Conservation (phyloP, 1,139 yeast species). For the Yamadazyma oceani region DNA sequence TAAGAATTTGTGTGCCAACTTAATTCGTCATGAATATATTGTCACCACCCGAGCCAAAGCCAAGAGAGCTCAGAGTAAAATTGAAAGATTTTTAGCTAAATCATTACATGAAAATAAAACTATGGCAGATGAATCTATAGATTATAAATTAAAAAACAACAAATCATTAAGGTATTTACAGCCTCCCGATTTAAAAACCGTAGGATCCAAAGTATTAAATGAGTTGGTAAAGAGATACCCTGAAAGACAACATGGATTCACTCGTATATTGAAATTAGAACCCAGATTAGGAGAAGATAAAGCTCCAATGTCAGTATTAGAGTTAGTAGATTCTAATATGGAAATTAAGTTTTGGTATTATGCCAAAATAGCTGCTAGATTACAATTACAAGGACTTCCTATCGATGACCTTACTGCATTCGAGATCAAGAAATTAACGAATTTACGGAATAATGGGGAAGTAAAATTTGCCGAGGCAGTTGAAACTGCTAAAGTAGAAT, state of each 20-base stretch:
- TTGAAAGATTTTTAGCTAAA: conserved; percentile 39
- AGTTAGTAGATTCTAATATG: conserved; percentile 72
- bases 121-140: conserved; percentile 20
- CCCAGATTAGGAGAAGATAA: conserved; percentile 83
- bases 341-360: conserved; percentile 77
- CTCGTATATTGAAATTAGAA: conserved; percentile 81
- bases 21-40: conserved; percentile 47
- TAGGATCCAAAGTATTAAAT: conserved; percentile 59
- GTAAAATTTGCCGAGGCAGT: conserved; percentile 60
- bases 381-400: conserved; percentile 64
- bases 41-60: conserved; percentile 49
- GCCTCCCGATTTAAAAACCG: conserved; percentile 39
- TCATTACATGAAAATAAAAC: conserved; percentile 24
- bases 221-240: conserved; percentile 66
- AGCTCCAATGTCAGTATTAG: conserved; percentile 88
- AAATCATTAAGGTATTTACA: conserved; percentile 37
- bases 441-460: conserved; percentile 50
- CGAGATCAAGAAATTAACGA: conserved; percentile 55
- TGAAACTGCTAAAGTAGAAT: conserved; percentile 58
- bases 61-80: conserved; percentile 46
- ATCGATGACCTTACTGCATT: conserved; percentile 59
- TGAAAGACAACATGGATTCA: conserved; percentile 74
- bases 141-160: conserved; percentile 20
- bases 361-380: conserved; percentile 79
- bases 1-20: conserved; percentile 46